Percentiles rank a stretch among this genome's conserved stretches.
phyloP scores from a whole-genome alignment of 2,329 filamentous ascomycete genomes.

The Colletotrichum karsti region DNA sequence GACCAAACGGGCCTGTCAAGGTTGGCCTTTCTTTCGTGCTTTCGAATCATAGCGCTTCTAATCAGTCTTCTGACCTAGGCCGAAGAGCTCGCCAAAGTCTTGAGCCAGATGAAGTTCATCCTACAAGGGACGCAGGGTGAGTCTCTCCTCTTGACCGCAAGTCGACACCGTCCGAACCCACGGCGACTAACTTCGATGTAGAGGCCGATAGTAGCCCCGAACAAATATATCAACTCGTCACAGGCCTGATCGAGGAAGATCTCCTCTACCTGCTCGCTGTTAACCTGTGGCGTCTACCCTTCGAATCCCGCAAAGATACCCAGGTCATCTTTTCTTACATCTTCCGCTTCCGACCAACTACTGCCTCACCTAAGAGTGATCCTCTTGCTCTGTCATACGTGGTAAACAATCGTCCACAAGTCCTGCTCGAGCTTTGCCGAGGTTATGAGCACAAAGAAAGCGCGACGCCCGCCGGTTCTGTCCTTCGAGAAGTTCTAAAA shows the following conservation, averaged over 20 bases:
- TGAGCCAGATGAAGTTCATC: constrained; percentile 90
- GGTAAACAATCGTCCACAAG: constrained; percentile 84
- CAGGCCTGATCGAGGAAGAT: constrained; percentile 87
- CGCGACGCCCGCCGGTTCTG: constrained; percentile 88
- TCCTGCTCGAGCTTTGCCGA: constrained; percentile 86
- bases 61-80: constrained; percentile 60
- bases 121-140: constrained; percentile 92
- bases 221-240: constrained; percentile 86
- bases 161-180: not conserved
- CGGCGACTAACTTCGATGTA: constrained; percentile 44
- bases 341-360: constrained; percentile 84
- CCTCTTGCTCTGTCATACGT: constrained; percentile 90
- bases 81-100: constrained; percentile 86
- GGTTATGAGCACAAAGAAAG: constrained; percentile 92
- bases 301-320: constrained; percentile 95
- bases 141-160: not conserved
- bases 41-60: constrained; percentile 29
- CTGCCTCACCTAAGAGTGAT: constrained; percentile 73
- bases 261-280: constrained; percentile 85
- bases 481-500: constrained; percentile 87
- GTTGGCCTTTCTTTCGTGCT: constrained; percentile 38
- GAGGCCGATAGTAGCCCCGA: constrained; percentile 89
- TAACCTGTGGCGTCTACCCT: constrained; percentile 85
- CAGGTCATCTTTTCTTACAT: constrained; percentile 96
- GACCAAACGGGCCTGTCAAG: constrained; percentile 56